Evolutionary conservation across 257 asterid species (phyloP), one percentile per base, ranked within the genome.

Genomic region (Linaria vulgaris): DNA sequence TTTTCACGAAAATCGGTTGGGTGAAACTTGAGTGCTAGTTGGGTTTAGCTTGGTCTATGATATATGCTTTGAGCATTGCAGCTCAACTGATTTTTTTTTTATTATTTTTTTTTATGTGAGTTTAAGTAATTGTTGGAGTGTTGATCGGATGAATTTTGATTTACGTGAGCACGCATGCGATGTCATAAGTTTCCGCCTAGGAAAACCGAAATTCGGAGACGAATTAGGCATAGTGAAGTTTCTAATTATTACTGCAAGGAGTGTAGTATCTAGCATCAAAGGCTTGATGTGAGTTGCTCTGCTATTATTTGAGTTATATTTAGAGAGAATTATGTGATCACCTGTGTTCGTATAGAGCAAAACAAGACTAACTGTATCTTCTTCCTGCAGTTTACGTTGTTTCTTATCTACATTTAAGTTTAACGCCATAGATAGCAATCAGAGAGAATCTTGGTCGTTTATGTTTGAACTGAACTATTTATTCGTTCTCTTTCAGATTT

Each of bases 401-500:
- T n/a, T 12, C 6, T 44, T 5, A 13, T n/a, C 17, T 44, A 31
- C 49, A 41, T 30, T 21, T 16, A 38, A 7, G 9, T n/a, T 20
- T 50, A 16, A 21, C 41, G 23, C 46, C 16, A 5, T 7, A 23
- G 25, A 30, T 14, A 50, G 27, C 56, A 24, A 48, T 55, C 21
- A 1, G 39, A 39, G 62, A 57, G 39, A 66, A 50, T 63, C 17
- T 30, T 31, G 17, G 43, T 71, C 27, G 19, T 65, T 11, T 41
- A 39, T 64, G 61, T 38, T 63, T 27, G 52, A 64, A 49, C 63
- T n/a, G n/a, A 66, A 46, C 51, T 41, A 61, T 71, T 75, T 49
- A 67, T 51, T 31, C 56, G 1, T 59, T 56, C n/a, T 62, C 27
- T 64, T 79, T 45, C 87, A 92, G 99, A 85, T 92, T 87, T 66